These are phyloP conservation scores for Tetraselmis chui DNA, from an alignment of 139 green algal species.

Conservation along the genomic window DNA sequence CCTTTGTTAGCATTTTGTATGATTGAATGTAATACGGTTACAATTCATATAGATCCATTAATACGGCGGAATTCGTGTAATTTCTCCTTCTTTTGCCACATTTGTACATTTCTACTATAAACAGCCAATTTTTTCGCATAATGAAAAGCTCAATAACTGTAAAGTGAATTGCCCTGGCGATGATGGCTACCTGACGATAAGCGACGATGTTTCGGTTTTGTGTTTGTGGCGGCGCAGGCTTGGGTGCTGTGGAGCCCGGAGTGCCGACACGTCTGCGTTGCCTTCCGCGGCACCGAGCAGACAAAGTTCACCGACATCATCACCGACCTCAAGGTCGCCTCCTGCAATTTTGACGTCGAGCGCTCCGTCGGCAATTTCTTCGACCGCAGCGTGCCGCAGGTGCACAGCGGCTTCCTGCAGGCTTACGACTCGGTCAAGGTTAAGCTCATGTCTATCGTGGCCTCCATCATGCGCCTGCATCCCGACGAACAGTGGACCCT, in stretches of 20 bases:
- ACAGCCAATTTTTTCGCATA: too few relatives aligned
- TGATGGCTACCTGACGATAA: neutral
- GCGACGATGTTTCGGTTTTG: neutral
- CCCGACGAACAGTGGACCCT: constrained; percentile 27
- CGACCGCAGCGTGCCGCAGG: constrained; percentile 6
- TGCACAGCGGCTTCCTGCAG: constrained; percentile 33
- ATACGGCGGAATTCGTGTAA: too few relatives aligned
- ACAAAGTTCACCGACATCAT: constrained; percentile 70
- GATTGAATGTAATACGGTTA: too few relatives aligned
- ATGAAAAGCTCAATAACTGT: too few relatives aligned
- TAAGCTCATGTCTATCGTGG: constrained; percentile 41
- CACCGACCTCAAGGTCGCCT: constrained; percentile 61
- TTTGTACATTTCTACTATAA: too few relatives aligned
- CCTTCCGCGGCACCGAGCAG: constrained; percentile 79
- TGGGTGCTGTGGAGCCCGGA: neutral
- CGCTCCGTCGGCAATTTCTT: constrained; percentile 14
- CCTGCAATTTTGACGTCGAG: constrained; percentile 46
- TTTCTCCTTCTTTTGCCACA: too few relatives aligned
- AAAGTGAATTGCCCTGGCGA: neutral
- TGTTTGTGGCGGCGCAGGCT: neutral
- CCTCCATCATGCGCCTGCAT: constrained; percentile 23
- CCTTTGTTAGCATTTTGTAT: too few relatives aligned
- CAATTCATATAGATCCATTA: too few relatives aligned
- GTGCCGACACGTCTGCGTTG: constrained; percentile 39
- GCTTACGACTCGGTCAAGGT: constrained; percentile 24